Conservation (phyloP, 1,284 basidiomycete genomes). For the Agroathelia rolfsii region DNA sequence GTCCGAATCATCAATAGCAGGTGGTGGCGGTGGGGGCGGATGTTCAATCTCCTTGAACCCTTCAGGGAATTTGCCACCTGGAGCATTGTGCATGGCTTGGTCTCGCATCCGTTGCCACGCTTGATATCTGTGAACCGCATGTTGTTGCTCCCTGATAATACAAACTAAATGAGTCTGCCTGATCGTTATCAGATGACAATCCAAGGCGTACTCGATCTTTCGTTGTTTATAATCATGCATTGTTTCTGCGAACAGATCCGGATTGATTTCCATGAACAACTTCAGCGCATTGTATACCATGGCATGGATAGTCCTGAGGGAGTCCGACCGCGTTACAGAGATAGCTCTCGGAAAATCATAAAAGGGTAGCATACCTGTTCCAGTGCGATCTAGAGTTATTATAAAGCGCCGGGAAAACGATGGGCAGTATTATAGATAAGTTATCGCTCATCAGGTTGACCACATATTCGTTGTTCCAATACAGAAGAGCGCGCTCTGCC, state of each 20-base stretch:
- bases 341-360: slow-evolving; percentile 7
- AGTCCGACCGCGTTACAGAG: slow-evolving; percentile 10
- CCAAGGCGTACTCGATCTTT: slow-evolving; percentile 62
- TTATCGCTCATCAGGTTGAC: slow-evolving; percentile 99
- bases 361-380: slow-evolving; percentile 64
- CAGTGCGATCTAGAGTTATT: slow-evolving; percentile 96
- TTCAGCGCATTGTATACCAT: slow-evolving; percentile 99
- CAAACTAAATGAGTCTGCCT: slow-evolving; percentile 10
- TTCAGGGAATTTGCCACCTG: slow-evolving; percentile 52
- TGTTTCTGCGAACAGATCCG: slow-evolving; percentile 88
- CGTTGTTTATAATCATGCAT: slow-evolving; percentile 91
- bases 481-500: slow-evolving; percentile 86
- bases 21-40: slow-evolving; percentile 67
- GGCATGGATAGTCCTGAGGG: slow-evolving; percentile 88
- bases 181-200: slow-evolving; percentile 5
- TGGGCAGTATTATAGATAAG: slow-evolving; percentile 80
- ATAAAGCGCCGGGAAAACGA: slow-evolving; percentile 97
- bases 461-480: slow-evolving; percentile 99
- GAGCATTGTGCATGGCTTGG: slow-evolving; percentile 61
- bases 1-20: slow-evolving; percentile 70
- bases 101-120: slow-evolving; percentile 77
- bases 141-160: slow-evolving; percentile 66
- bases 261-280: slow-evolving; percentile 99
- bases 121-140: slow-evolving; percentile 70
- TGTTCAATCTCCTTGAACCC: slow-evolving; percentile 60